A percentile compares a stretch with the other conserved stretches of the same genome.
Conservation (phyloP, 192 early-diverging fungal genomes). For the Pilobolus umbonatus region DNA sequence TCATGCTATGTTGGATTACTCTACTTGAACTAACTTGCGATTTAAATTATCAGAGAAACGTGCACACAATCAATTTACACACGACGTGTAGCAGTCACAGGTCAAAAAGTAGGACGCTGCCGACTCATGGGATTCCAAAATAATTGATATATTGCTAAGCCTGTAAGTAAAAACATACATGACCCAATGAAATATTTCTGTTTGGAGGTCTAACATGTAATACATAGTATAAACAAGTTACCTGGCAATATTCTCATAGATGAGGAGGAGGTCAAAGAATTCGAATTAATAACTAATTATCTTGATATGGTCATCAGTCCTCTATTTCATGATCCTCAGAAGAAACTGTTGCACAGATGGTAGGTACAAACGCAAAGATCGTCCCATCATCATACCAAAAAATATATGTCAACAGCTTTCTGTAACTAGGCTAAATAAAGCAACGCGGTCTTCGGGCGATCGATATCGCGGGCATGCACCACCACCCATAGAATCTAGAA, state of each 20-base stretch:
- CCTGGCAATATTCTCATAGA: slow-evolving; percentile 15
- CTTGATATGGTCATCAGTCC: slow-evolving; percentile 7
- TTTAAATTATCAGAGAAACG: slow-evolving; percentile 6
- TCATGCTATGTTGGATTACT: slow-evolving; percentile 14
- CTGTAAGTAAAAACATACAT: too few relatives aligned
- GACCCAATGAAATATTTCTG: slow-evolving; percentile 16
- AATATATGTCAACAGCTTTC: neutral
- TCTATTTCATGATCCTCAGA: slow-evolving; percentile 9
- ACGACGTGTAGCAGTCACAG: too few relatives aligned
- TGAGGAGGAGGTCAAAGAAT: slow-evolving; percentile 20
- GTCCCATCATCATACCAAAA: slow-evolving; percentile 11
- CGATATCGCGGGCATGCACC: neutral
- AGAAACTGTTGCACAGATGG: neutral
- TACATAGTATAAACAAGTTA: slow-evolving; percentile 17
- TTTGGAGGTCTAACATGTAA: slow-evolving; percentile 13
- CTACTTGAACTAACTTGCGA: slow-evolving; percentile 15
- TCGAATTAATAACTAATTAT: slow-evolving; percentile 12
- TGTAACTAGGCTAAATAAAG: slow-evolving; percentile 18
- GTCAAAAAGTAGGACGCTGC: slow-evolving; percentile 12
- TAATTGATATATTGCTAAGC: slow-evolving; percentile 14
- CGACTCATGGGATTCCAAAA: slow-evolving; percentile 12
- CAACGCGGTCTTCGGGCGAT: slow-evolving; percentile 11
- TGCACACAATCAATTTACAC: neutral
- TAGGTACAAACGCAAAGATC: slow-evolving; percentile 16
- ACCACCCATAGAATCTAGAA: slow-evolving; percentile 48